Evolutionary conservation across 2,329 filamentous ascomycete species (phyloP).

Genomic region (Cercospora sojina): DNA sequence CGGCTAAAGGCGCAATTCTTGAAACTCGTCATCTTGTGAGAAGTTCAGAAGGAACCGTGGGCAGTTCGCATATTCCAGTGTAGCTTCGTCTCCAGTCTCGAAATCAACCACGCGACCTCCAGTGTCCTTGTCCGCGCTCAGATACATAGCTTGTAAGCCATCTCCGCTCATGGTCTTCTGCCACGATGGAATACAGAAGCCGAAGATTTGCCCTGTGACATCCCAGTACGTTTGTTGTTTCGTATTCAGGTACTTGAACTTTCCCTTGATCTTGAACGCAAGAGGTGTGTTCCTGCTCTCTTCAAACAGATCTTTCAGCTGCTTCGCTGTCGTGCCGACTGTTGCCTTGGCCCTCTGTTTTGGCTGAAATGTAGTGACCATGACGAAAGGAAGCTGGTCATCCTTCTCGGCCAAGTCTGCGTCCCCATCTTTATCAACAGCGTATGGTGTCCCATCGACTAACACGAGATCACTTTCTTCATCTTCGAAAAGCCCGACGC

Average conservation of each 20-base stretch:
- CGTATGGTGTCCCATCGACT: slow-evolving; percentile 39
- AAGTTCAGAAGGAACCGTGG: slow-evolving; percentile 47
- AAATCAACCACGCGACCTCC: slow-evolving; percentile 43
- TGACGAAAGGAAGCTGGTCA: slow-evolving; percentile 42
- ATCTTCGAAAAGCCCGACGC: slow-evolving; percentile 44
- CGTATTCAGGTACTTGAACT: slow-evolving; percentile 39
- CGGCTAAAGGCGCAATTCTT: slow-evolving; percentile 34
- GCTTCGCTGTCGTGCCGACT: slow-evolving; percentile 27
- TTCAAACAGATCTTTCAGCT: slow-evolving; percentile 32
- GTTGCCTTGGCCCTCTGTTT: slow-evolving; percentile 36
- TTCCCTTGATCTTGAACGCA: slow-evolving; percentile 41
- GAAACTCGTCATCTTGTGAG: slow-evolving; percentile 44
- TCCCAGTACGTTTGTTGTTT: slow-evolving; percentile 34
- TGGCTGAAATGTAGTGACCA: slow-evolving; percentile 45
- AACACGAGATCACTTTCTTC: slow-evolving; percentile 39
- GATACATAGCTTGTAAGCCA: slow-evolving; percentile 41
- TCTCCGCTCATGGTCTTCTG: slow-evolving; percentile 44
- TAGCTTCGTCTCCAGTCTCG: slow-evolving; percentile 37
- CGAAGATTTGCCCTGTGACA: slow-evolving; percentile 43
- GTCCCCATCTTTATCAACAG: slow-evolving; percentile 36
- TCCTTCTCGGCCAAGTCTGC: slow-evolving; percentile 37
- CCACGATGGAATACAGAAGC: slow-evolving; percentile 43
- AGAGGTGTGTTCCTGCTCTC: slow-evolving; percentile 42
- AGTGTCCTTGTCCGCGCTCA: slow-evolving; percentile 36
- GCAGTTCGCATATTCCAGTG: slow-evolving; percentile 43